Evolutionary conservation across 768 basidiomycete species (phyloP), one percentile per base, ranked within the genome.

Genomic region (Tulasnella sp.): DNA sequence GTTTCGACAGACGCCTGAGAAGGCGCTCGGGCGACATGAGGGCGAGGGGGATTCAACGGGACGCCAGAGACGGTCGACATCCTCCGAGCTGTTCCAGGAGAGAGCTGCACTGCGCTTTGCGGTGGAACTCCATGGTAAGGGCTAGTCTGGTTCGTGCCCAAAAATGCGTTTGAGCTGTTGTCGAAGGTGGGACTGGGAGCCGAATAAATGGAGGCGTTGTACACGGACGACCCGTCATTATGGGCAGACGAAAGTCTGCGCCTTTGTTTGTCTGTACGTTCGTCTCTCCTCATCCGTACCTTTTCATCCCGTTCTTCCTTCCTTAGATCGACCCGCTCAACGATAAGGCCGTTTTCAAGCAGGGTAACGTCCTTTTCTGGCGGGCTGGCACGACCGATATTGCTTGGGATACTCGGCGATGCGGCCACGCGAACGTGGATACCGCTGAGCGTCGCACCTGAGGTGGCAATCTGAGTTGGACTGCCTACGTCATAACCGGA

Each of bases 281-380:
- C 87, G 60, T 86, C 83, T 63, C 74, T 81, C 59, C 78, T 78
- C 58, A 75, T 74, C 25, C 84, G 80, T 41, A 86, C 83, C 41
- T 78, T 77, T 35, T 81, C 84, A 39, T 59, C 86, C 58, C 72
- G 77, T 67, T 87, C 87, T 68, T 68, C 65, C 15, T 59, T 52
- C 45, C 82, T 79, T 17, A 92, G 79, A 67, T 92, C 79, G 35
- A 92, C 84, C 59, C 86, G 84, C 63, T 93, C 90, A 6, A 91
- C 83, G 51, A 90, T 86, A 76, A 92, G 81, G 2, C 88, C 88
- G 62, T 87, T 91, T 68, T 90, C 84, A 19, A 93, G 77, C 8
- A 92, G 72, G 0, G 87, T 86, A 12, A 87, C 75, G 55, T 90
- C 84, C 32, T 84, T 77, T 37, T 81, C 80, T 5, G 17, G 25